Percentiles rank a stretch among this genome's conserved stretches.
These are phyloP conservation scores for Tetracladium setigerum DNA, from an alignment of 495 filamentous ascomycete genomes.

Conservation along the genomic window DNA sequence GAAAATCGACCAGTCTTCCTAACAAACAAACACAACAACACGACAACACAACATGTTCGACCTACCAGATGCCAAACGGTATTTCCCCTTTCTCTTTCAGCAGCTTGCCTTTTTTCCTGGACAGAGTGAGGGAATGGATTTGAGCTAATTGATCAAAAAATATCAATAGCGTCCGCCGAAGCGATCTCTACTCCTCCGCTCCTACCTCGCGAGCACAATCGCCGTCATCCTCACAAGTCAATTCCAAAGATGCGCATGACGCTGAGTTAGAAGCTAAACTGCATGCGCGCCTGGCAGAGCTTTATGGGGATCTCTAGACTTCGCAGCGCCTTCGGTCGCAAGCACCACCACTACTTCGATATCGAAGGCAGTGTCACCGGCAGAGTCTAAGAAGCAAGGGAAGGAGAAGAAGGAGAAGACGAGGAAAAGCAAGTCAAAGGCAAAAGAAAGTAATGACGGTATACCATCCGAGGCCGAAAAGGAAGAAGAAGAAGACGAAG, in stretches of 20 bases:
- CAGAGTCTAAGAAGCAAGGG: constrained; percentile 1
- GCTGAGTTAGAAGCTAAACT: constrained; percentile 29
- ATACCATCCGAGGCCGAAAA: constrained; percentile 2
- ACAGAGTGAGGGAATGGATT: constrained; percentile 8
- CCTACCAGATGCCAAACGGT: constrained; percentile 46
- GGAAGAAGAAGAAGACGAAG: constrained; percentile 8
- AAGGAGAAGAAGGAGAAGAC: constrained; percentile 3
- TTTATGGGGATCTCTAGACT: constrained; percentile 11
- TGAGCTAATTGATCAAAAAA: constrained; percentile 4
- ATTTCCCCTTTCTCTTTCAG: constrained; percentile 6
- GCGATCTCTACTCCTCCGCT: constrained; percentile 36
- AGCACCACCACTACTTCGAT: too few species aligned
- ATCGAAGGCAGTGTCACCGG: neutral
- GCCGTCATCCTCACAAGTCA: constrained; percentile 8
- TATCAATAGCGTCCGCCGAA: constrained; percentile 41
- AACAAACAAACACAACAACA: neutral
- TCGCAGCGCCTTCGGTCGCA: too few species aligned
- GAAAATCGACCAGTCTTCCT: too few species aligned
- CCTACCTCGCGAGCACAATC: constrained; percentile 20
- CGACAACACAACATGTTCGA: constrained; percentile 37
- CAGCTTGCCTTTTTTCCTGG: neutral
- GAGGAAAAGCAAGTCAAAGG: neutral
- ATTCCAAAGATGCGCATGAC: constrained; percentile 8
- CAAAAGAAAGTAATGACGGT: too few species aligned
- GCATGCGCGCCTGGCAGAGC: constrained; percentile 32